Base-by-base conservation (phyloP, 1,284 basidiomycete genomes). In the Ustilago curta region DNA sequence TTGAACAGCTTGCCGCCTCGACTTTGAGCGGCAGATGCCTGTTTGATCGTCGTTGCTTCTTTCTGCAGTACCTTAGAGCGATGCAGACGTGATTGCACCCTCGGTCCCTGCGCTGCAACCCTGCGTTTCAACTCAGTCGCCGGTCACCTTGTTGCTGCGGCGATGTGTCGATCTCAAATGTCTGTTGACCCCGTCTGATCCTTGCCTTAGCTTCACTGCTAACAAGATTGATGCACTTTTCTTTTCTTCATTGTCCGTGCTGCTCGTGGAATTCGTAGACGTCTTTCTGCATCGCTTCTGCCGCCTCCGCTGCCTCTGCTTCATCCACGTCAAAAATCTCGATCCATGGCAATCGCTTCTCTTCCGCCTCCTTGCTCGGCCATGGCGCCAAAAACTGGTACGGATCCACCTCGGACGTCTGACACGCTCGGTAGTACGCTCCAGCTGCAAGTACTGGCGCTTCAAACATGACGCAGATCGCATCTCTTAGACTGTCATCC, bases 401-500 rank as follows among this genome's bases (percentile, higher is more conserved):
- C 6, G 78, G 71, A 32, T 80, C 74, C 23, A 72, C 54, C 5
- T 65, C 54, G 14, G 56, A 58, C 11, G 29, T 50, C n/a, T 48
- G 31, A 27, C 82, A 83, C n/a, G 82, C 79, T 56, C 74, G 72
- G 19, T 59, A 59, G 48, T 81, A 82, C 8, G 79, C 82, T 23
- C 79, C 78, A 7, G 82, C 80, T 1, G 80, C 82, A 14, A 83
- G 70, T 23, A 82, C 79, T 8, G 80, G 76, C 32, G 82, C 80
- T 39, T 83, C 80, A 35, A 68, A 82, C 60, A 81, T 77, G 18
- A 79, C 58, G 48, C 76, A 82, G 2, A 56, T 72, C 1, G 82
- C 66, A 45, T 81, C 78, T 21, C 77, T 68, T 53, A 82, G 51
- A 49, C 71, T 73, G 57, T 23, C 7, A 21, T 45, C n/a, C 54